Base-by-base conservation (phyloP, 2,329 filamentous ascomycete genomes). In the Pseudocercospora fuligena region DNA sequence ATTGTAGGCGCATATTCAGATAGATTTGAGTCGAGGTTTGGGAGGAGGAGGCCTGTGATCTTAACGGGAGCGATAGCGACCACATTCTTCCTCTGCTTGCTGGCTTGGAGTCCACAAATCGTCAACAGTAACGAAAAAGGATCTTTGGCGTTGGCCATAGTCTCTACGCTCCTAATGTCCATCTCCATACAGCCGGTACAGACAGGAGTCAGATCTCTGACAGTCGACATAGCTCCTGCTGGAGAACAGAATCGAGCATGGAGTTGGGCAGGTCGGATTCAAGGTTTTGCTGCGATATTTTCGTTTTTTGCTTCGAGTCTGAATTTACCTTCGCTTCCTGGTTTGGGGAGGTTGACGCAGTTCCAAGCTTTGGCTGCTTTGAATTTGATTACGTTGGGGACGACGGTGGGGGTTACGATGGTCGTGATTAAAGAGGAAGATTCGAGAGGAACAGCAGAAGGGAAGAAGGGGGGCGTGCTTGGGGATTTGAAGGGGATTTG, bases 11-110 rank as follows among this genome's bases (percentile, higher is more conserved):
- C 66, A n/a, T 49, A 66, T 23, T 65, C 61, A 29, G 68, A 70
- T 57, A 54, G 64, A 29, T 61, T 68, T 2, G 66, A 54, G 21
- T 63, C 67, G 3, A 57, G 67, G 8, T 68, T 47, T 25, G 69
- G 69, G 8, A 63, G 69, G 16, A 40, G 69, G 14, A 33, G 69
- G n/a, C 69, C 69, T 6, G 66, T 71, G 12, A 71, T 71, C n/a
- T 40, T 71, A n/a, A n/a, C 29, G 7, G 69, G 65, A 6, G 47
- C 68, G 2, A 14, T 68, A 19, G 16, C 66, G 1, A 67, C 65
- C 8, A 40, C 60, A 2, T 8, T 57, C 4, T 68, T 67, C 8
- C 51, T 71, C 3, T 5, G 60, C 2, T 51, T 71, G 6, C 62
- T 71, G 6, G 69, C 67, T 7, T 70, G 69, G 69, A 61, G 63